Percentiles rank a stretch among this genome's conserved stretches.
Conservation (phyloP, 2,329 filamentous ascomycete species). For the Ophiostoma australiae region DNA sequence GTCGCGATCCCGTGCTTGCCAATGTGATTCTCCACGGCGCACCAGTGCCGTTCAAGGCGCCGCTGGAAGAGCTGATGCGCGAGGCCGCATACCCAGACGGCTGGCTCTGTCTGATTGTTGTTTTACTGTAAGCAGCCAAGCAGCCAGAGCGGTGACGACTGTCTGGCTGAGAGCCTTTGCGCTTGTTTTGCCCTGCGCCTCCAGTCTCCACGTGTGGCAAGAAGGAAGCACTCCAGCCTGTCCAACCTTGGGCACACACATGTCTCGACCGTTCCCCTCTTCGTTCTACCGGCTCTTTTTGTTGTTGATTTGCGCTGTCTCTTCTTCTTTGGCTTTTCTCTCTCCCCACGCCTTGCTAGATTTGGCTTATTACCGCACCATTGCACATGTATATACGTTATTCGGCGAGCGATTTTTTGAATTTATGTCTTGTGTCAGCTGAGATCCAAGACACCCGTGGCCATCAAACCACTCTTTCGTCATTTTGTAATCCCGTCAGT, state of each 20-base stretch:
- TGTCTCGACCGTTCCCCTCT: not conserved
- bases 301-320: not conserved
- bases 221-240: not conserved
- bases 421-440: constrained; percentile 11
- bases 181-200: not conserved
- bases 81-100: constrained; percentile 86
- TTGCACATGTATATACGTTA: constrained; percentile 6
- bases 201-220: not conserved
- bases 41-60: constrained; percentile 71
- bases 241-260: not conserved
- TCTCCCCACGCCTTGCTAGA: not conserved
- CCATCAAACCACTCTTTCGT: constrained; percentile 3
- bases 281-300: not conserved
- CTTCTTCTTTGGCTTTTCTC: not conserved
- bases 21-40: constrained; percentile 82
- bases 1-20: constrained; percentile 76
- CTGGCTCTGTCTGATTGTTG: constrained; percentile 78
- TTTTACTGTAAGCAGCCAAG: constrained; percentile 45
- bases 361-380: not conserved
- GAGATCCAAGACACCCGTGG: not conserved
- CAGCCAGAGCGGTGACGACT: no score
- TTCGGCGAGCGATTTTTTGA: not conserved
- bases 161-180: not conserved
- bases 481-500: not conserved
- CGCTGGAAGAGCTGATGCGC: constrained; percentile 75